phyloP scores from a whole-genome alignment of 177 flowering plant species.

The Telopea speciosissima region DNA sequence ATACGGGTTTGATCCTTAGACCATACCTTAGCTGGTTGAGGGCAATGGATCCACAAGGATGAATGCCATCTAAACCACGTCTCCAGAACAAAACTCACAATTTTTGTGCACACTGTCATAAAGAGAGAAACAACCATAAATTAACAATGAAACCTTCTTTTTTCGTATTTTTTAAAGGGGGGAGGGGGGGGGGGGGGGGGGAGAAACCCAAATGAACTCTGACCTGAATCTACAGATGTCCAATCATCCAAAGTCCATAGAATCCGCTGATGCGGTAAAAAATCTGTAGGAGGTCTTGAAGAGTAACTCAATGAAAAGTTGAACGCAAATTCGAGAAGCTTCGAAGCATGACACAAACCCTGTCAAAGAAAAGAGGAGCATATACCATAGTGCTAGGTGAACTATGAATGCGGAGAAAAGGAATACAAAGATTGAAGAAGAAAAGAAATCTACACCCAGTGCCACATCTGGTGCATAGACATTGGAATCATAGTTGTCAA shows the following conservation, averaged over 20 bases:
- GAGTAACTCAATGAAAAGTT: constrained; percentile 54
- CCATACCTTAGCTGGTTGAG: constrained; percentile 36
- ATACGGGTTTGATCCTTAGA: neutral
- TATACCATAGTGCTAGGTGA: neutral
- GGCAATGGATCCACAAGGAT: constrained; percentile 50
- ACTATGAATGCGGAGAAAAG: neutral
- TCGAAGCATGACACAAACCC: constrained; percentile 29
- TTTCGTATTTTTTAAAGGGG: no score
- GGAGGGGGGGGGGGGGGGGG: no score
- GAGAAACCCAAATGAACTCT: constrained; percentile 5
- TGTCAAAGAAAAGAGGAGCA: constrained; percentile 14
- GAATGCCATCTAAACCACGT: constrained; percentile 95
- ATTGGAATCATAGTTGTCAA: no score
- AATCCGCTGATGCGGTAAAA: constrained; percentile 63
- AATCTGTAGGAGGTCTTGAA: constrained; percentile 66
- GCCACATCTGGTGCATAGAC: neutral
- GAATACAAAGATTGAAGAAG: neutral
- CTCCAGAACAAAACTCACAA: constrained; percentile 61
- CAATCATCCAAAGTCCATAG: constrained; percentile 69
- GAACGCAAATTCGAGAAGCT: constrained; percentile 36
- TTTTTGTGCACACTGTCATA: constrained; percentile 38
- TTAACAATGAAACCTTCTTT: no score
- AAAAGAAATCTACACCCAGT: neutral
- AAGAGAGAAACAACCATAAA: neutral
- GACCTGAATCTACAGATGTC: constrained; percentile 50